Conservation (phyloP, 1,139 yeast genomes). For the Hyphopichia pseudoburtonii region DNA sequence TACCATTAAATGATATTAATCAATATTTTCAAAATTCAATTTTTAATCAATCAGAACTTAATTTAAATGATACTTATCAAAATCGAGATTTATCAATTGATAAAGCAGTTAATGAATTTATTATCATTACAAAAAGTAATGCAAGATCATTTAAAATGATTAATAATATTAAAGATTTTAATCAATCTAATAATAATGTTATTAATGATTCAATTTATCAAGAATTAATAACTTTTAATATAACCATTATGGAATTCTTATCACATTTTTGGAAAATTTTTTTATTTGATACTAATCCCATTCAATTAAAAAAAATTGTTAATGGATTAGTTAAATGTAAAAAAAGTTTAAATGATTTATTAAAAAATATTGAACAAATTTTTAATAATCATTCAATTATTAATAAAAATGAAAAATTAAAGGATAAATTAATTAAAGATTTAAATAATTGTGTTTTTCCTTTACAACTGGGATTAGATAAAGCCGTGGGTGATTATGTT, state of each 20-base stretch:
- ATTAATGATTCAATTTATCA: slow-evolving; percentile 29
- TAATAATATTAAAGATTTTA: slow-evolving; percentile 6
- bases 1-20: slow-evolving; percentile 20
- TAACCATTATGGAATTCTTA: slow-evolving; percentile 42
- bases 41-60: slow-evolving; percentile 24
- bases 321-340: slow-evolving; percentile 37
- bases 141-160: slow-evolving; percentile 33
- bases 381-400: slow-evolving; percentile 8
- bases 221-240: slow-evolving; percentile 39
- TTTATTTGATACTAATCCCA: slow-evolving; percentile 38
- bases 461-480: slow-evolving; percentile 28
- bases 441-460: slow-evolving; percentile 31
- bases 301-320: slow-evolving; percentile 38
- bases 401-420: slow-evolving; percentile 28
- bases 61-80: slow-evolving; percentile 42
- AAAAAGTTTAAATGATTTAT: slow-evolving; percentile 22
- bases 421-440: slow-evolving; percentile 35
- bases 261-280: slow-evolving; percentile 47
- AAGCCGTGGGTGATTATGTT: slow-evolving; percentile 32
- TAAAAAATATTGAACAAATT: slow-evolving; percentile 14
- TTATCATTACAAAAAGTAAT: slow-evolving; percentile 53
- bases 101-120: slow-evolving; percentile 50
- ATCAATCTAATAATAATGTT: slow-evolving; percentile 16
- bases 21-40: slow-evolving; percentile 23
- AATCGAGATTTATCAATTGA: slow-evolving; percentile 39